Base-by-base conservation (phyloP, 768 basidiomycete genomes). In the Leccinellum rugosiceps region DNA sequence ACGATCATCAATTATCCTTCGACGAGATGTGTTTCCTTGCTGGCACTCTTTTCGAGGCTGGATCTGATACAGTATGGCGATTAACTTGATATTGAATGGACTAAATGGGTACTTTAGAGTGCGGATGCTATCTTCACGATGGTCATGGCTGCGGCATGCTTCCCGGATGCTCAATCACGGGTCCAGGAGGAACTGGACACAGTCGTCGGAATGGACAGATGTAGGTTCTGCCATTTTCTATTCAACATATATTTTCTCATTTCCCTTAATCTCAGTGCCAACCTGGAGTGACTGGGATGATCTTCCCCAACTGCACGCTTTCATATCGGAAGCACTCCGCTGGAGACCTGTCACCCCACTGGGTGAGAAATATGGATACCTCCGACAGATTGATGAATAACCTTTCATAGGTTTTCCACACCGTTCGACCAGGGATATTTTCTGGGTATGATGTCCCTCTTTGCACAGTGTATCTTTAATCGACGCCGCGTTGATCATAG, bases 41-140 rank as follows among this genome's bases (percentile, higher is more conserved):
- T 1, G 85, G 85, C 2, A 77, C 77, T 26, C 76, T 86, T 67
- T 85, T 84, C 58, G 85, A 82, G 46, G 85, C 84, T 11, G 84
- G 85, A 4, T 78, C 78, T 0, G 85, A 84, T 57, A 86, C 85
- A 44, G 77, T 75, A 53, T 58, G 38, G 11, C 11, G 3, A 23
- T 21, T 53, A 6, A 7, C 9, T 4, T 21, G 3, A 4, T 2
- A 0, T 2, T 7, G 8, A 7, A 25, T 19, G 1, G 10, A 32
- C 50, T 53, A 15, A 48, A 9, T 31, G 1, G 6, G 25, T n/a
- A 23, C 0, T 7, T 7, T 38, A 47, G 58, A 56, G n/a, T 50
- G 32, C 57, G 2, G 28, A 35, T 50, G 51, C 21, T 23, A 14
- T 68, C 6, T 80, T 83, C 28, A 76, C 74, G 45, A 73, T 72